Conservation (phyloP, 345 rosid genomes). For the Nephelium lappaceum region DNA sequence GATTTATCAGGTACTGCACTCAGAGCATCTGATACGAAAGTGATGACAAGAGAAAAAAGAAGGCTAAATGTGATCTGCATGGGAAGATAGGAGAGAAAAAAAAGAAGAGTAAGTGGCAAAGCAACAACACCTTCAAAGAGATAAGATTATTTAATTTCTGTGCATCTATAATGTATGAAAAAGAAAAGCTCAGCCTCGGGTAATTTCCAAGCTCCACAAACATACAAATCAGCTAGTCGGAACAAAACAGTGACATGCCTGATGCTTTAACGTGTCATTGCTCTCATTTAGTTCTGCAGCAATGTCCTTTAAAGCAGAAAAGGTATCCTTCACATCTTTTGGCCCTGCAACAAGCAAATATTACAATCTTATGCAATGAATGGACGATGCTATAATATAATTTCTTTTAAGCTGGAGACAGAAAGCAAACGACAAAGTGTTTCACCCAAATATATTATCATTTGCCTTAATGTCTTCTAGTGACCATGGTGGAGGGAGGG, state of each 20-base stretch:
- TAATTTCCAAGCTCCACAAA: conserved; percentile 1
- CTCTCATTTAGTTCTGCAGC: conserved; percentile 60
- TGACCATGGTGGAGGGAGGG: too few relatives aligned
- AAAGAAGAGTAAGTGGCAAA: conserved; percentile 6
- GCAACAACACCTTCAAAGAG: not conserved
- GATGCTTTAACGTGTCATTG: conserved; percentile 61
- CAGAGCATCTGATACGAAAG: conserved; percentile 90
- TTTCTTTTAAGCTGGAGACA: not conserved
- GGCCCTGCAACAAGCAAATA: conserved; percentile 53
- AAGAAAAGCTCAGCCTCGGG: not conserved
- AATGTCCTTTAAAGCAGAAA: conserved; percentile 66
- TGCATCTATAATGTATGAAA: not conserved
- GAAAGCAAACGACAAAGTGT: not conserved
- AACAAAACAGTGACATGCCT: conserved; percentile 51
- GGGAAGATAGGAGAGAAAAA: conserved; percentile 1
- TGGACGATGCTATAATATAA: not conserved
- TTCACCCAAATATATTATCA: not conserved
- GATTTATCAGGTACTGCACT: conserved; percentile 78
- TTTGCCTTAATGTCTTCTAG: too few relatives aligned
- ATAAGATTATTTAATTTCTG: not conserved
- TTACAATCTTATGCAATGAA: conserved; percentile 11
- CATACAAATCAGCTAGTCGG: conserved; percentile 16
- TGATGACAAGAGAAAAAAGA: conserved; percentile 76
- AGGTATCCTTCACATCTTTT: conserved; percentile 74
- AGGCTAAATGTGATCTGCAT: conserved; percentile 85